These are phyloP conservation scores for Senecio squalidus DNA, from an alignment of 140 eudicot genomes.

Conservation along the genomic window DNA sequence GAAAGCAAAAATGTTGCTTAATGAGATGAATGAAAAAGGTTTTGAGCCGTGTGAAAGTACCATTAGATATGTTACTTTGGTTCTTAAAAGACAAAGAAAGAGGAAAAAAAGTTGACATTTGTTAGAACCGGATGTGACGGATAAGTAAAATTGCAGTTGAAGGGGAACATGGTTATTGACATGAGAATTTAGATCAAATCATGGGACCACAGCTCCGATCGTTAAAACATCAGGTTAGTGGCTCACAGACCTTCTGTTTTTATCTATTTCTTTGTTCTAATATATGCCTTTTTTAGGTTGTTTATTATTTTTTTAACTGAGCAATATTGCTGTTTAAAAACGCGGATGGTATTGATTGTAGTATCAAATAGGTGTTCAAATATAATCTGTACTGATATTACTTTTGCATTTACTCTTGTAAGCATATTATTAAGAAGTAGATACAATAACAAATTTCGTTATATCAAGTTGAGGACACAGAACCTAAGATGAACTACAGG, in stretches of 20 bases:
- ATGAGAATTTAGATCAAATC: conserved; percentile 7
- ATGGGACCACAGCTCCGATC: conserved; percentile 8
- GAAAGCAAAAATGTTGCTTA: conserved; percentile 55
- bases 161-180: conserved; percentile 4
- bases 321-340: background rate
- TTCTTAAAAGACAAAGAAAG: conserved; percentile 48
- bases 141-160: background rate
- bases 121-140: conserved; percentile 17
- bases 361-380: background rate
- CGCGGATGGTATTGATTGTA: background rate
- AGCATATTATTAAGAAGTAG: conserved; percentile 3
- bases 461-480: background rate
- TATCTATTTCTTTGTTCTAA: background rate
- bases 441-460: background rate
- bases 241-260: background rate
- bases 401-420: background rate
- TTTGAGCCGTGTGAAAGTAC: conserved; percentile 68
- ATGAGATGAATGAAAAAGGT: conserved; percentile 79
- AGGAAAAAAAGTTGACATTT: conserved; percentile 31
- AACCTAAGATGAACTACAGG: background rate
- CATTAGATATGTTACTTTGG: conserved; percentile 30
- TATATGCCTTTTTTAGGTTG: background rate
- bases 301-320: background rate
- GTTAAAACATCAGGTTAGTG: conserved; percentile 16
- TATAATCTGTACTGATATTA: background rate